Base-by-base conservation (phyloP, 106 monocot species). In the Cymbidium sinense region DNA sequence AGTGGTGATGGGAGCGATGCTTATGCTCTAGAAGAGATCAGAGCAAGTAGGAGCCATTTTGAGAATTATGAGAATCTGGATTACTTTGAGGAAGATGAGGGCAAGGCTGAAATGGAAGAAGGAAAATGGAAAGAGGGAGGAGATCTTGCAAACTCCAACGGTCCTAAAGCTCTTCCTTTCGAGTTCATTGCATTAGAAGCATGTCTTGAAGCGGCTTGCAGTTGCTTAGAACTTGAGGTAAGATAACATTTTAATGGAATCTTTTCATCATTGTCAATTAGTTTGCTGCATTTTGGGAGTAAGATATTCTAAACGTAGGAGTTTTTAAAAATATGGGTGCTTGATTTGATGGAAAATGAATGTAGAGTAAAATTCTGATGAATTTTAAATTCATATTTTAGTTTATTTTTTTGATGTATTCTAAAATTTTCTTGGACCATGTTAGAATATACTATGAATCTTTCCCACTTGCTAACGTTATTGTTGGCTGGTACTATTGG, bases 161-260 rank as follows among this genome's bases (percentile, higher is more conserved):
- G 74, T 29, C 69, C 31, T 27, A 84, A 76, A 35, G 81, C 54
- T 75, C 84, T 85, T 50, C 90, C 90, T 27, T 93, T 93, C 43
- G 93, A 93, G 77, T 93, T 93, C 50, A 80, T 84, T 36, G 93
- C 88, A 61, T 71, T 93, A 23, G 93, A 93, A 72, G 85, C 87
- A 1, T n/a, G n/a, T n/a, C n/a, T n/a, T n/a, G n/a, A n/a, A n/a
- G n/a, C n/a, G n/a, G n/a, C n/a, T n/a, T n/a, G 90, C 80, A 93
- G 86, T 76, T 86, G 82, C 82, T 83, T 93, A 30, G 93, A 93
- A 65, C 79, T 79, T 64, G 90, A 93, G 90, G 93, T 93, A 25
- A 34, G 29, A 34, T 37, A 13, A 30, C 12, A 31, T 21, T 9
- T 20, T 34, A 39, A 21, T 70, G 33, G 47, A 47, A 50, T 31